Base-by-base conservation (phyloP, 192 early-diverging fungal species). In the Dissophora globulifera region DNA sequence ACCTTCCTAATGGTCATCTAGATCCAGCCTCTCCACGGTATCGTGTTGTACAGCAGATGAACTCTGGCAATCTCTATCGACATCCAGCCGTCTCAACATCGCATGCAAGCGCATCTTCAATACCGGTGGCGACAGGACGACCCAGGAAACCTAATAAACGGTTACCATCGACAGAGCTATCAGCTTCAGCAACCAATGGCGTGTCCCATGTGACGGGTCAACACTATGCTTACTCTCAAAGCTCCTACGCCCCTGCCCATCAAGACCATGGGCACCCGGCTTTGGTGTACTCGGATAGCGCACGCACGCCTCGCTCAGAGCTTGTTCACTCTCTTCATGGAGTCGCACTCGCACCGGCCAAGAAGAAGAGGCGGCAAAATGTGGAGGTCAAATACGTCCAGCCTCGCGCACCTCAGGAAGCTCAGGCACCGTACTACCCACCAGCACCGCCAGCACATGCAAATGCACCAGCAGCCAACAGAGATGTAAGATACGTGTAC, bases 131-230 rank as follows among this genome's bases (percentile, higher is more conserved):
- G 7, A 40, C 55, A 62, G 50, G 62, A 27, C 57, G 58, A 31
- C 66, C 72, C 11, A 67, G 64, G 47, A 67, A 64, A 57, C 55
- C 72, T 11, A 76, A 67, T 50, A 75, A 75, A 30, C 38, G 70
- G 17, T n/a, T 31, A 25, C 72, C 64, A 8, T 76, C 72, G 0
- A 67, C 52, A 2, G 63, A 67, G 20, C 40, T 76, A 17, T 32
- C 25, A 3, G 19, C 61, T 10, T 51, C 54, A 30, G 58, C 51
- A 19, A 43, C 51, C 47, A 74, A 53, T n/a, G 45, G 42, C 40
- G 29, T 23, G 53, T 25, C 45, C 15, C 41, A 49, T 20, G 27
- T 57, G 8, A 17, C 53, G 4, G 48, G 25, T 31, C 51, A 47
- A 17, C 50, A 53, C 20, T 57, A 75, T 2, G 26, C 49, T 8